These are phyloP conservation scores for Schizonepeta tenuifolia DNA, from an alignment of 257 asterid genomes.

Conservation along the genomic window DNA sequence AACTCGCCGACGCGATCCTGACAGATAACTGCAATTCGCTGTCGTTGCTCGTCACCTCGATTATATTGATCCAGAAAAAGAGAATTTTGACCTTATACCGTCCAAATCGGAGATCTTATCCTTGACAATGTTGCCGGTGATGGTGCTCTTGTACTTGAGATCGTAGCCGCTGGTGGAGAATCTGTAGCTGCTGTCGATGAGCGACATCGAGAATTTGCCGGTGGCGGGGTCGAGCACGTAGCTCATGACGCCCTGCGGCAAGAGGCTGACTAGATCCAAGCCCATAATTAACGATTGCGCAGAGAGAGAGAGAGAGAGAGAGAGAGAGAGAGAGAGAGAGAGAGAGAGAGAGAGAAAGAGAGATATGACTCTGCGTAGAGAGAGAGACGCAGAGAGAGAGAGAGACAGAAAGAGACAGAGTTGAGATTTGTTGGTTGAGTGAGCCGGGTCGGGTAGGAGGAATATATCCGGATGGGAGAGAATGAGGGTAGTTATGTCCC, in stretches of 20 bases:
- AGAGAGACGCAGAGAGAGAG: no score
- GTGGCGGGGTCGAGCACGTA: constrained; percentile 69
- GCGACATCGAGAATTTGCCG: constrained; percentile 63
- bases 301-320: no score
- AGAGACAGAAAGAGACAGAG: no score
- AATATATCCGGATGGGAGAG: no score
- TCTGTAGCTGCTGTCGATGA: constrained; percentile 51
- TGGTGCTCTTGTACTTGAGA: constrained; percentile 59
- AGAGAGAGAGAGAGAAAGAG: no score
- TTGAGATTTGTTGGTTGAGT: no score
- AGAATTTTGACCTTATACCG: constrained; percentile 74
- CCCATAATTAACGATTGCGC: no score
- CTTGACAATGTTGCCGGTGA: constrained; percentile 60
- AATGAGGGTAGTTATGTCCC: no score
- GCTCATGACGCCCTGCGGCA: constrained; percentile 70
- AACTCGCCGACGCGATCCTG: constrained; percentile 69
- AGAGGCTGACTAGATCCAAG: no score
- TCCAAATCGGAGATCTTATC: constrained; percentile 44
- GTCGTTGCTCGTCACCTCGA: constrained; percentile 52
- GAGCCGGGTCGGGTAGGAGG: no score
- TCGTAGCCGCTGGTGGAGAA: constrained; percentile 60
- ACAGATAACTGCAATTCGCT: constrained; percentile 60
- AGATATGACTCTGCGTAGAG: no score
- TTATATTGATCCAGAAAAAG: constrained; percentile 64
- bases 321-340: no score